A percentile compares a stretch with the other conserved stretches of the same genome.
phyloP scores from a whole-genome alignment of 176 grass and related monocot genomes.

The Raddia guianensis region DNA sequence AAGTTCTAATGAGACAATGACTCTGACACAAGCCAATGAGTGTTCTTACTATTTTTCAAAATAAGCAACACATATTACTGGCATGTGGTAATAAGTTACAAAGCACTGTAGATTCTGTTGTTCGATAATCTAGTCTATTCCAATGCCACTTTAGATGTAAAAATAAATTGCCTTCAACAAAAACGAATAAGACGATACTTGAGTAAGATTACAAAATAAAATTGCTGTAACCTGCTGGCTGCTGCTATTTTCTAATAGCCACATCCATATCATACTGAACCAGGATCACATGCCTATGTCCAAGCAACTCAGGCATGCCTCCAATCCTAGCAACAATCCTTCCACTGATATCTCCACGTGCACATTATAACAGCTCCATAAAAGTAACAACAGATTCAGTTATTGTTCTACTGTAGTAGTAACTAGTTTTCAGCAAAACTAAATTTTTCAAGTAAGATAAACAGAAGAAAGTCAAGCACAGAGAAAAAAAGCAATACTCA shows the following conservation, averaged over 20 bases:
- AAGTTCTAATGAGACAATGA: neutral
- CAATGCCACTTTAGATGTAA: neutral
- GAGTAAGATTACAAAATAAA: neutral
- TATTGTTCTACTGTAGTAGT: neutral
- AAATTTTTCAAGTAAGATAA: neutral
- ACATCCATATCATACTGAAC: conserved; percentile 7
- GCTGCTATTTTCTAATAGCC: conserved; percentile 16
- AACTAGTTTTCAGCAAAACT: neutral
- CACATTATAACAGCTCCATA: conserved; percentile 13
- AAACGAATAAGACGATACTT: neutral
- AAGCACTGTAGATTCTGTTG: neutral
- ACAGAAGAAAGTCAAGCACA: conserved; percentile 9
- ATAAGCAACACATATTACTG: neutral
- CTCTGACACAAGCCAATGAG: neutral
- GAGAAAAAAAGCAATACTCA: conserved; percentile 21
- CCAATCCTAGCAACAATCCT: conserved; percentile 9
- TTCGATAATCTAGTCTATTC: conserved; percentile 12
- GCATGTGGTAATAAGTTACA: conserved; percentile 1
- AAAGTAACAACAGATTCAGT: neutral
- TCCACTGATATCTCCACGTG: neutral
- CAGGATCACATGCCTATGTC: conserved; percentile 9
- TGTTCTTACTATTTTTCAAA: conserved; percentile 3
- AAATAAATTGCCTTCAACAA: neutral
- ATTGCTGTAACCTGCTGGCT: neutral
- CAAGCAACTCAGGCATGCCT: conserved; percentile 28